A percentile compares a stretch with the other conserved stretches of the same genome.
These are phyloP conservation scores for Yarrowia deformans DNA, from an alignment of 805 yeast species.

Conservation along the genomic window DNA sequence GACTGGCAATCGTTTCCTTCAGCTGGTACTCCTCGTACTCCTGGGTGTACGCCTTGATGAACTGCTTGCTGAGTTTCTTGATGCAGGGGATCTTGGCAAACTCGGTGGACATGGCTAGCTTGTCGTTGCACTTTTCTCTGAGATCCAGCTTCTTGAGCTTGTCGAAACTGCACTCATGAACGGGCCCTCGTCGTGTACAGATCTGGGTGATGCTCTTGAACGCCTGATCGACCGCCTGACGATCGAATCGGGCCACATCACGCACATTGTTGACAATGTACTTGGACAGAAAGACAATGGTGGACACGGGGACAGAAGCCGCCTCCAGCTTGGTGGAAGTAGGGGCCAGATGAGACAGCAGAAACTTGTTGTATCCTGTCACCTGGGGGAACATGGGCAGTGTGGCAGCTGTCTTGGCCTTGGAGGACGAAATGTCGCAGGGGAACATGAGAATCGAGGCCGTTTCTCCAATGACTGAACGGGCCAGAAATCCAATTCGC, in stretches of 20 bases:
- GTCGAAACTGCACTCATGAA: slow-evolving; percentile 16
- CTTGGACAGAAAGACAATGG: slow-evolving; percentile 18
- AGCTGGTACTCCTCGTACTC: slow-evolving; percentile 58
- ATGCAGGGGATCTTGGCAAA: slow-evolving; percentile 20
- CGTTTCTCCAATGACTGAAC: slow-evolving; percentile 5
- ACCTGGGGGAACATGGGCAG: slow-evolving; percentile 33
- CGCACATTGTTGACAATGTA: slow-evolving; percentile 31
- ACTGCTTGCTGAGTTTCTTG: slow-evolving; percentile 51
- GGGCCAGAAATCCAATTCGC: slow-evolving; percentile 13
- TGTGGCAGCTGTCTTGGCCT: neutral
- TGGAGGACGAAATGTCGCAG: neutral
- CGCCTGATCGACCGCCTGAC: slow-evolving; percentile 1
- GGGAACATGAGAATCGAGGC: slow-evolving; percentile 24
- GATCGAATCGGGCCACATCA: slow-evolving; percentile 11
- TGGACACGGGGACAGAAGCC: neutral
- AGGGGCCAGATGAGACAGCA: neutral
- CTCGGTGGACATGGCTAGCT: slow-evolving; percentile 10
- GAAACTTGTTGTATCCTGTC: slow-evolving; percentile 1
- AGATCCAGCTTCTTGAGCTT: slow-evolving; percentile 49
- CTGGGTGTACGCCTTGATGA: slow-evolving; percentile 56
- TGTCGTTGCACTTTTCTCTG: slow-evolving; percentile 51
- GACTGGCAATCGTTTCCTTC: slow-evolving; percentile 58
- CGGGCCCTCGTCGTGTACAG: slow-evolving; percentile 17
- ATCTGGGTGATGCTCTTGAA: neutral
- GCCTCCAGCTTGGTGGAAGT: slow-evolving; percentile 1